A percentile compares a stretch with the other conserved stretches of the same genome.
phyloP scores from a whole-genome alignment of 768 basidiomycete species.

The Phanerochaete sordida region DNA sequence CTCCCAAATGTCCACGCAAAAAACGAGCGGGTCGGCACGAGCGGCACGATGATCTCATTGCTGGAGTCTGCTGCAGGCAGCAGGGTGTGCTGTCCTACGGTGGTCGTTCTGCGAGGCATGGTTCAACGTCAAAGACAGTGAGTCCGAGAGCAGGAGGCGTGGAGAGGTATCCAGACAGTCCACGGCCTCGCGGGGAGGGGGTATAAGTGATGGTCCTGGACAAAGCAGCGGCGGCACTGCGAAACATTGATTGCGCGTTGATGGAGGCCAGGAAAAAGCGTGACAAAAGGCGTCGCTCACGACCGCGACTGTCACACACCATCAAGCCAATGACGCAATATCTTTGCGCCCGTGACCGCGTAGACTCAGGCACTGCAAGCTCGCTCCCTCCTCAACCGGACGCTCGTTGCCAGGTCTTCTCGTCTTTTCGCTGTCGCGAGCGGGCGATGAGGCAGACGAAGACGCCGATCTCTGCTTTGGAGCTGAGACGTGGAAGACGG shows the following conservation, averaged over 20 bases:
- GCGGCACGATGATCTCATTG: not conserved
- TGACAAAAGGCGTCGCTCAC: not conserved
- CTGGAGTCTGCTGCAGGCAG: not conserved
- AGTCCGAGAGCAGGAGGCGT: not conserved
- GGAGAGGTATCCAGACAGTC: not conserved
- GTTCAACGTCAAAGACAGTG: not conserved
- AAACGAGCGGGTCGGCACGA: constrained; percentile 5
- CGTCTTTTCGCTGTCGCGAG: too few species aligned
- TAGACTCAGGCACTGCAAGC: too few species aligned
- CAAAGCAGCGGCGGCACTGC: not conserved
- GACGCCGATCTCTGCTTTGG: too few species aligned
- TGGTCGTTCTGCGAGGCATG: not conserved
- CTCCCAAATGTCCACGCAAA: constrained; percentile 3
- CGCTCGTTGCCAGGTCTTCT: too few species aligned
- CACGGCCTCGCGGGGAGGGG: not conserved
- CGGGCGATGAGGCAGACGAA: too few species aligned
- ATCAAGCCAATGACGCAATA: not conserved
- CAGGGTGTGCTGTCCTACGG: not conserved
- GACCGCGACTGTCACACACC: not conserved
- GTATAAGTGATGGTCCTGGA: not conserved
- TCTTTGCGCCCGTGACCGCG: not conserved
- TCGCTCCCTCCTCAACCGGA: too few species aligned
- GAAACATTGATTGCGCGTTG: not conserved
- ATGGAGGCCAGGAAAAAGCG: not conserved
- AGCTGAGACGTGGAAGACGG: too few species aligned